A percentile compares a stretch with the other conserved stretches of the same genome.
Evolutionary conservation across 176 grass and related monocot species (phyloP).

Genomic region (Carex pumila): DNA sequence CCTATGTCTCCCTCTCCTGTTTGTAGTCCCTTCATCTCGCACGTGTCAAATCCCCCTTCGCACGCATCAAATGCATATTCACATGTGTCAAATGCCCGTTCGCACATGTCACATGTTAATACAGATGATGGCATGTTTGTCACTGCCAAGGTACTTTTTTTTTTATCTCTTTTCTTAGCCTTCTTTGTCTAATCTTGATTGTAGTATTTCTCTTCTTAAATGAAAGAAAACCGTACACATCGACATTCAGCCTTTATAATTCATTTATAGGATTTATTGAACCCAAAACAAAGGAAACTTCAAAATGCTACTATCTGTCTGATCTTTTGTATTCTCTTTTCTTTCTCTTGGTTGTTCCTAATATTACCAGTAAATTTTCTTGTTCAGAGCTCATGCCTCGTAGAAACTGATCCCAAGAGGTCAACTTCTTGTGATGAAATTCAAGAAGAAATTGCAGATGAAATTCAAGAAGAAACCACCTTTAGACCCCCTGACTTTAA

Average conservation of each 20-base stretch:
- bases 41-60: neutral
- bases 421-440: constrained; percentile 7
- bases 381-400: constrained; percentile 8
- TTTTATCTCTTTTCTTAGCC: neutral
- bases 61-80: neutral
- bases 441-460: constrained; percentile 13
- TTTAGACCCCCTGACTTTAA: neutral
- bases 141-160: neutral
- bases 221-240: neutral
- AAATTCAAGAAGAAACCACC: neutral
- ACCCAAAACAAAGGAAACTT: neutral
- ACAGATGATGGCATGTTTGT: constrained; percentile 9
- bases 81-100: neutral
- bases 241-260: neutral
- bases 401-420: neutral
- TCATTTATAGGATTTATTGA: neutral
- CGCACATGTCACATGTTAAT: neutral
- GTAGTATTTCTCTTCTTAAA: neutral
- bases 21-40: constrained; percentile 51
- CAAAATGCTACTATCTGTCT: neutral
- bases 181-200: constrained; percentile 5
- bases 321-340: neutral
- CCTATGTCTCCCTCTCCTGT: constrained; percentile 62
- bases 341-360: neutral
- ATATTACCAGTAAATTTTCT: neutral